Percentiles rank a stretch among this genome's conserved stretches.
These are phyloP conservation scores for Nothopassalora personata DNA, from an alignment of 2,329 filamentous ascomycete genomes.

Conservation along the genomic window DNA sequence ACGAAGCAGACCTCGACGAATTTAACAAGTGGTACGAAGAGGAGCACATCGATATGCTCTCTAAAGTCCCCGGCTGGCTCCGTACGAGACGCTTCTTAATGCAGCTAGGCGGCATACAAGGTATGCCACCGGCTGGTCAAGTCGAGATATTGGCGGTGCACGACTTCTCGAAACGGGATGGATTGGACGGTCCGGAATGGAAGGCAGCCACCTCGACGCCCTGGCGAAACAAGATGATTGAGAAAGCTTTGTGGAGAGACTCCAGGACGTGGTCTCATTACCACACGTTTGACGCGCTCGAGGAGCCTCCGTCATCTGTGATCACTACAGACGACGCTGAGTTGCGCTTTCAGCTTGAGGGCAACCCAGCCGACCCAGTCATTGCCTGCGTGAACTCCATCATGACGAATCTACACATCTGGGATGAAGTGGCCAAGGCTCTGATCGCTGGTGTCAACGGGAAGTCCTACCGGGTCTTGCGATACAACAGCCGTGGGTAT, in stretches of 20 bases:
- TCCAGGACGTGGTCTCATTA: slow-evolving; percentile 63
- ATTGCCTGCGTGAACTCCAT: slow-evolving; percentile 77
- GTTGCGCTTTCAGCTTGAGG: slow-evolving; percentile 71
- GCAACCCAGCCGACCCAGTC: slow-evolving; percentile 62
- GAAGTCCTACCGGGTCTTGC: slow-evolving; percentile 65
- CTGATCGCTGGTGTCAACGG: slow-evolving; percentile 50
- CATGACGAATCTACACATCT: slow-evolving; percentile 72
- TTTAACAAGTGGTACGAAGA: slow-evolving; percentile 66
- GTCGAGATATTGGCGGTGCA: slow-evolving; percentile 63
- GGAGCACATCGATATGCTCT: slow-evolving; percentile 67
- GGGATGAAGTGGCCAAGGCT: slow-evolving; percentile 66
- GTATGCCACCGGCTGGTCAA: slow-evolving; percentile 40
- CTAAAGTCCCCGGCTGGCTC: slow-evolving; percentile 73
- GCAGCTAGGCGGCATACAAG: slow-evolving; percentile 53
- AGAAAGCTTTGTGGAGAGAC: slow-evolving; percentile 54
- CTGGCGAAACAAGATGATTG: slow-evolving; percentile 56
- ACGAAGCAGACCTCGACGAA: slow-evolving; percentile 55
- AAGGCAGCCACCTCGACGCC: slow-evolving; percentile 58
- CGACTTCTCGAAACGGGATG: slow-evolving; percentile 65
- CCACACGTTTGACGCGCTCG: slow-evolving; percentile 67
- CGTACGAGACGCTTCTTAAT: slow-evolving; percentile 67
- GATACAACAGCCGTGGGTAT: slow-evolving; percentile 72
- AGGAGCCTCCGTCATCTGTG: slow-evolving; percentile 61
- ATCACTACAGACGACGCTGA: slow-evolving; percentile 62
- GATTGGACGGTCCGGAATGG: slow-evolving; percentile 60